Base-by-base conservation (phyloP, 495 filamentous ascomycete species). In the Aspergillus cristatus region DNA sequence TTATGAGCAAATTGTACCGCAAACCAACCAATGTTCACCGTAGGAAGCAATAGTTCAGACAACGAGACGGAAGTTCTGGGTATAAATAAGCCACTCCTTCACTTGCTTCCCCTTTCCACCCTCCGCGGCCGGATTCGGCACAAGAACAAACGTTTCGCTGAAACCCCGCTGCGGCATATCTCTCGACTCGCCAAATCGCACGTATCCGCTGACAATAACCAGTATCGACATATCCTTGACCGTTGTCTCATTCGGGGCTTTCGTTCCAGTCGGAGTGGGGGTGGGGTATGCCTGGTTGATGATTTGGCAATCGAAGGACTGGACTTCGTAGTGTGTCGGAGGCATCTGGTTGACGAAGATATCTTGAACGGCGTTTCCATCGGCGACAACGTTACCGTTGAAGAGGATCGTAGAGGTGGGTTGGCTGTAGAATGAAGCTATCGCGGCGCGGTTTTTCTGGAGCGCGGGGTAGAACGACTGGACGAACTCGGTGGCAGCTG, bases 131-230 rank as follows among this genome's bases (percentile, higher is more conserved):
- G 72, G 72, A 50, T 89, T 88, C 14, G 86, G 86, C 18, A 89
- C 80, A 29, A 94, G 58, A 1, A 88, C 69, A 44, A 90, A 78
- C 6, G 65, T 77, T 49, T 94, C 86, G 35, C 75, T 80, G 57
- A 93, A 91, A 6, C 67, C 72, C 38, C 72, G 71, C 53, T 74
- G 71, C 8, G 69, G 65, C 13, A 65, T 71, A 22, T 76, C 67
- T 22, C 67, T 61, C 13, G 52, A 59, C 24, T 76, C 71, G 2
- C 72, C 76, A 41, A 79, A 80, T 39, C 70, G 69, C 28, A 89
- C 76, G 30, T 57, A 71, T 2, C 86, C 86, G 40, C 68, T 79
- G 17, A 86, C 78, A 28, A 76, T 64, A 10, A 88, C 64, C 29
- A 77, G 49, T 34, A 90, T 70, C 34, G 79, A 86, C 58, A 89